These are phyloP conservation scores for Phytophthora sp. DNA, from an alignment of 352 stramenopile genomes.

Conservation along the genomic window DNA sequence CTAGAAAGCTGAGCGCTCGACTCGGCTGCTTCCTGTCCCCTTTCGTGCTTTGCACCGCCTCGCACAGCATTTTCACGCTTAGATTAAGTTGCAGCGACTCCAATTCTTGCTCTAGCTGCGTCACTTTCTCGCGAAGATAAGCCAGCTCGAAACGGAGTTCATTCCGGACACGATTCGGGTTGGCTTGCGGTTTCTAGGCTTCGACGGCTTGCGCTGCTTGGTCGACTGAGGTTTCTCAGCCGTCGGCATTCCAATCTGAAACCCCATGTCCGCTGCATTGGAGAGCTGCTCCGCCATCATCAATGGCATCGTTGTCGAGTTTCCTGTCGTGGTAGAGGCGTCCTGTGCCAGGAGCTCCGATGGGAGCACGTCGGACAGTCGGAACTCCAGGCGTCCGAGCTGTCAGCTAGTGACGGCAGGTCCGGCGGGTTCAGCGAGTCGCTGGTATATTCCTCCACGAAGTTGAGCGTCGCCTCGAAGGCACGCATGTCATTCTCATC, in stretches of 20 bases:
- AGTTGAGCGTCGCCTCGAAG: slow-evolving; percentile 23
- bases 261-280: background rate
- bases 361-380: slow-evolving; percentile 8
- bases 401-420: background rate
- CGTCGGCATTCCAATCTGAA: slow-evolving; percentile 6
- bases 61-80: slow-evolving; percentile 2
- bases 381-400: slow-evolving; percentile 8
- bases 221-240: background rate
- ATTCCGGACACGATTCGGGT: slow-evolving; percentile 27
- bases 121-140: slow-evolving; percentile 66
- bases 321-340: background rate
- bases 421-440: slow-evolving; percentile 4
- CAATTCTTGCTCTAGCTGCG: slow-evolving; percentile 53
- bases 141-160: slow-evolving; percentile 57
- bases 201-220: background rate
- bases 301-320: background rate
- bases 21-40: background rate
- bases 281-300: slow-evolving; percentile 7
- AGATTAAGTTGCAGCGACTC: slow-evolving; percentile 21
- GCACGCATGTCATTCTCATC: slow-evolving; percentile 23
- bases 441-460: slow-evolving; percentile 16
- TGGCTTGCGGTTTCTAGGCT: slow-evolving; percentile 17
- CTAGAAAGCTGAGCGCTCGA: background rate
- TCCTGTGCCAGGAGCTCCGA: background rate
- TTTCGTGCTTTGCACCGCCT: background rate